phyloP scores from a whole-genome alignment of 768 basidiomycete genomes.

The Butyriboletus loyo region DNA sequence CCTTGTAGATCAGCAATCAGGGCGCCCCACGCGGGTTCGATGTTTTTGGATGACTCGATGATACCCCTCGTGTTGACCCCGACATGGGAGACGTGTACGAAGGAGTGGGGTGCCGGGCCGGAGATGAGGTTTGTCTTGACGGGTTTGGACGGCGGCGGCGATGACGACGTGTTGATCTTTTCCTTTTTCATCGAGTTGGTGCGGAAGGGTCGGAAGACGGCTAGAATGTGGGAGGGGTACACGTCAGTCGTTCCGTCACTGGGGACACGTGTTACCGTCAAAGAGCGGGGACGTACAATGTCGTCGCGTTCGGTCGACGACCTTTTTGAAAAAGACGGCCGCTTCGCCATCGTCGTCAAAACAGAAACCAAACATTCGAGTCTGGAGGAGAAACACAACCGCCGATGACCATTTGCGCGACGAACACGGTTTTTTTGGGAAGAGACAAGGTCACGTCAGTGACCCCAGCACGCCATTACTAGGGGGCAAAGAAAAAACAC shows the following conservation, averaged over 20 bases:
- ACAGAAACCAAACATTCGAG: slow-evolving; percentile 52
- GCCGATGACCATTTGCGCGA: too few relatives aligned
- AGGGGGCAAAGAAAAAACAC: slow-evolving; percentile 32
- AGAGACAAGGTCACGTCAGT: not conserved
- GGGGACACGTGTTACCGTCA: not conserved
- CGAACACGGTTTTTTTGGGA: not conserved
- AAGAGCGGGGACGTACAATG: slow-evolving; percentile 23
- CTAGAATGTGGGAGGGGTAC: not conserved
- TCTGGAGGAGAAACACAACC: slow-evolving; percentile 9
- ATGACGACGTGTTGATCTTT: slow-evolving; percentile 36
- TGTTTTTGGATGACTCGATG: slow-evolving; percentile 51
- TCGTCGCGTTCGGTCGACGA: slow-evolving; percentile 49
- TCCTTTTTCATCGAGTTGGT: slow-evolving; percentile 28
- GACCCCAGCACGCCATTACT: not conserved
- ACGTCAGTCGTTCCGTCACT: slow-evolving; percentile 1
- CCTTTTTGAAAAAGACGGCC: slow-evolving; percentile 56
- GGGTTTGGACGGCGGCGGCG: slow-evolving; percentile 33
- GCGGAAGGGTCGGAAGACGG: slow-evolving; percentile 29
- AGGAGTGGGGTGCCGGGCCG: slow-evolving; percentile 55
- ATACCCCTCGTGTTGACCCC: slow-evolving; percentile 50
- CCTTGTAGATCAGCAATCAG: slow-evolving; percentile 43
- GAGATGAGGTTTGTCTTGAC: slow-evolving; percentile 46
- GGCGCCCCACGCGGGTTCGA: slow-evolving; percentile 54
- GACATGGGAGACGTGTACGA: slow-evolving; percentile 65
- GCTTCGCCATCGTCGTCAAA: slow-evolving; percentile 64